Percentiles rank a stretch among this genome's conserved stretches.
These are phyloP conservation scores for Eimeria brunetti DNA, from an alignment of 169 alveolate species.

Conservation along the genomic window DNA sequence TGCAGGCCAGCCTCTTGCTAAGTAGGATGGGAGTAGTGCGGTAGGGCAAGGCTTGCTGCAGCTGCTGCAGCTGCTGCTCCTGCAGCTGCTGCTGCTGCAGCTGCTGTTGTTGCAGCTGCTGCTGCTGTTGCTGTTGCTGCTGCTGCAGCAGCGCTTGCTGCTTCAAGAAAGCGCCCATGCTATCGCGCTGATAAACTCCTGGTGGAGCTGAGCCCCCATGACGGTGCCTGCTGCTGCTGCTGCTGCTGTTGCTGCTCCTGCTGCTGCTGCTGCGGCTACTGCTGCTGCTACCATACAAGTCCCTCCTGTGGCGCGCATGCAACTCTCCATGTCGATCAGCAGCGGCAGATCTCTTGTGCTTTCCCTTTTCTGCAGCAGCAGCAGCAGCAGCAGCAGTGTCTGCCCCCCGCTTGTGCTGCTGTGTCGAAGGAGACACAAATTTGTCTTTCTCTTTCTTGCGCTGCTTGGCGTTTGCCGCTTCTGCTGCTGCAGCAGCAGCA, in stretches of 20 bases:
- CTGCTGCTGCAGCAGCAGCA: slow-evolving; percentile 5
- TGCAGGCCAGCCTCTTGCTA: not conserved
- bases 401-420: too few relatives aligned
- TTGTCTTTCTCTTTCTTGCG: too few relatives aligned
- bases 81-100: slow-evolving; percentile 27
- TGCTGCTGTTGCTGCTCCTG: slow-evolving; percentile 26
- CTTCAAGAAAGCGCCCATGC: not conserved
- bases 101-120: not conserved
- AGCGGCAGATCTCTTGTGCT: not conserved
- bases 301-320: not conserved
- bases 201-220: slow-evolving; percentile 45
- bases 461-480: not conserved
- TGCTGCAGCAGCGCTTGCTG: slow-evolving; percentile 33
- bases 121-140: slow-evolving; percentile 29
- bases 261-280: not conserved
- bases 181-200: not conserved
- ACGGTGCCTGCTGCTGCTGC: slow-evolving; percentile 20
- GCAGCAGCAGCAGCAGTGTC: not conserved
- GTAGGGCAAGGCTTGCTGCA: not conserved
- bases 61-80: not conserved
- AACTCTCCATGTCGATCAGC: not conserved
- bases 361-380: not conserved
- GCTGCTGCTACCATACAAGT: not conserved
- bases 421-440: too few relatives aligned
- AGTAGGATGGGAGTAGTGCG: not conserved